Evolutionary conservation across 106 monocot genomes (phyloP), one percentile per base, ranked within the genome.

Genomic region (Platanthera zijinensis): DNA sequence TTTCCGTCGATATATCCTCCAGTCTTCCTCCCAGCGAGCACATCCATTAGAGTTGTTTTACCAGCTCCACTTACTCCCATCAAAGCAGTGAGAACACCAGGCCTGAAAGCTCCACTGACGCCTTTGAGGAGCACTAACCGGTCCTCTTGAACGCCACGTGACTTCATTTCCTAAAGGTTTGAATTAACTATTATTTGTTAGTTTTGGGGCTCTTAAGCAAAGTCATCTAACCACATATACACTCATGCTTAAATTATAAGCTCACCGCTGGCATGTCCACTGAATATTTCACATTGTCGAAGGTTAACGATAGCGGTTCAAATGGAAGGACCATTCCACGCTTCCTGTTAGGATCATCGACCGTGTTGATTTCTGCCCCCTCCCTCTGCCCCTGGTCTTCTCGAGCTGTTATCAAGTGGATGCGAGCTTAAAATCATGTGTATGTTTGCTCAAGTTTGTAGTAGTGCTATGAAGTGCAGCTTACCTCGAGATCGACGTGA

Each of bases 1-100:
- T 73, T 64, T 74, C 91, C 91, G 32, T 88, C 84, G 11, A 91
- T 86, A 46, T 91, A 91, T 22, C 88, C 88, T 48, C 88, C 86
- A 0, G 88, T 91, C 66, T 91, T 91, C 51, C 91, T 88, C 32
- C 91, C 91, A 12, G 88, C 91, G 67, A 91, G 78, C 5, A 91
- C 86, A 80, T 91, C 88, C 91, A 91, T 91, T 12, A 91, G 66
- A 10, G 91, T 91, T 21, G 91, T 91, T 74, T 91, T 88, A 8
- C 88, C 91, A 13, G 88, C 91, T 51, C 91, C 88, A 77, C 88
- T 86, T 5, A 86, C 78, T 71, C 88, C 91, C 84, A 91, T 88
- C 8, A 91, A 66, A 47, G 88, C 86, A 5, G 91, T 91, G 7
- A 91, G 82, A 46, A 92, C 83, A 45, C 91, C 88, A 30, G 88